Conservation (phyloP, 805 yeast species). For the Pichia phayaonensis region DNA sequence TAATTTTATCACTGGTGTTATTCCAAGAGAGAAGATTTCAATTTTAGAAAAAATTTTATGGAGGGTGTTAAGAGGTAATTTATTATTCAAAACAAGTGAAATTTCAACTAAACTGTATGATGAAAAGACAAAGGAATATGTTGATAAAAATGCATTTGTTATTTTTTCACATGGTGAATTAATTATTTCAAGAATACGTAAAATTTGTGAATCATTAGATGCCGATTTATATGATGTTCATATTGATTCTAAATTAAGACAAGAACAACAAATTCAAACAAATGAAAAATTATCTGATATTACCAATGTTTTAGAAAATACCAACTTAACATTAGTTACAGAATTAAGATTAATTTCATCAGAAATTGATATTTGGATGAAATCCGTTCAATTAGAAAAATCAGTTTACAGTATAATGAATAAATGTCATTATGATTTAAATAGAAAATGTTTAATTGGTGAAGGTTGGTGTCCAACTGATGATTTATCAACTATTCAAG, state of each 20-base stretch:
- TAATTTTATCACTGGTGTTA: slow-evolving; percentile 71
- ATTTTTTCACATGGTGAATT: slow-evolving; percentile 87
- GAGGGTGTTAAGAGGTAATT: slow-evolving; percentile 90
- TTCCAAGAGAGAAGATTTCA: slow-evolving; percentile 60
- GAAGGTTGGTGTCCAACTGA: slow-evolving; percentile 69
- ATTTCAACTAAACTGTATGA: slow-evolving; percentile 65
- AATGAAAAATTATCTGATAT: slow-evolving; percentile 46
- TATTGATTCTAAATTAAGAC: slow-evolving; percentile 30
- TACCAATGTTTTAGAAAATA: slow-evolving; percentile 39
- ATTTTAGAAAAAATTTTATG: slow-evolving; percentile 77
- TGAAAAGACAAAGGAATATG: slow-evolving; percentile 42
- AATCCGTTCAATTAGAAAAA: slow-evolving; percentile 45
- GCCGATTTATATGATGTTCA: slow-evolving; percentile 67
- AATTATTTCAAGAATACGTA: slow-evolving; percentile 62
- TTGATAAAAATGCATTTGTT: slow-evolving; percentile 75
- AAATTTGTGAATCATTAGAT: slow-evolving; percentile 85
- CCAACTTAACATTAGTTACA: slow-evolving; percentile 49
- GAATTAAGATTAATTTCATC: slow-evolving; percentile 58
- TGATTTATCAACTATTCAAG: slow-evolving; percentile 41
- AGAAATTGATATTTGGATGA: slow-evolving; percentile 57
- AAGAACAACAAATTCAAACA: slow-evolving; percentile 34
- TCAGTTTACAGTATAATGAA: slow-evolving; percentile 53
- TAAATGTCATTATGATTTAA: slow-evolving; percentile 59
- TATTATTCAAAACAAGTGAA: slow-evolving; percentile 68
- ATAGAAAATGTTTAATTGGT: slow-evolving; percentile 57